A percentile compares a stretch with the other conserved stretches of the same genome.
These are phyloP conservation scores for Curvularia sp. DNA, from an alignment of 2,329 filamentous ascomycete genomes.

Conservation along the genomic window DNA sequence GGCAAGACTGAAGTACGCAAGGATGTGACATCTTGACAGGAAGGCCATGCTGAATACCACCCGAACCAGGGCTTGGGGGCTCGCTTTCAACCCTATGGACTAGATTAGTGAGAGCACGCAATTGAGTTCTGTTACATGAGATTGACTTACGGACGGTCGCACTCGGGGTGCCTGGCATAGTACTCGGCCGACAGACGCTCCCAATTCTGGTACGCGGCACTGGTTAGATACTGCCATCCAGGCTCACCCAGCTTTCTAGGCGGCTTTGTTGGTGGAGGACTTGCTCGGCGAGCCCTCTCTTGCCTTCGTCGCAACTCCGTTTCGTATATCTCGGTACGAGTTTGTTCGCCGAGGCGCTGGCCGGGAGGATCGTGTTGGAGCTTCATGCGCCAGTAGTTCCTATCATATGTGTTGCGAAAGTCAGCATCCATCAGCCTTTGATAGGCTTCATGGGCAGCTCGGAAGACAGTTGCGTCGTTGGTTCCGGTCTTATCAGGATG, in stretches of 20 bases:
- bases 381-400: slow-evolving; percentile 5
- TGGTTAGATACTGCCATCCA: slow-evolving; percentile 7
- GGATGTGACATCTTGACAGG: slow-evolving; percentile 21
- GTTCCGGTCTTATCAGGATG: slow-evolving; percentile 93
- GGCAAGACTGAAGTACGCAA: slow-evolving; percentile 11
- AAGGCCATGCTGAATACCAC: slow-evolving; percentile 15
- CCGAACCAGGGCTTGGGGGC: not conserved
- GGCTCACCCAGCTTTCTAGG: slow-evolving; percentile 5
- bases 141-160: slow-evolving; percentile 7
- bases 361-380: slow-evolving; percentile 3
- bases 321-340: slow-evolving; percentile 2
- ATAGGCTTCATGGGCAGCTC: slow-evolving; percentile 23
- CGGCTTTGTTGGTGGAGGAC: slow-evolving; percentile 19
- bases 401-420: slow-evolving; percentile 18
- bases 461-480: slow-evolving; percentile 18
- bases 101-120: not conserved
- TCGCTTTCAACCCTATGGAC: not conserved
- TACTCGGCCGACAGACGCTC: slow-evolving; percentile 4
- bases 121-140: not conserved
- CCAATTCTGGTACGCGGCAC: slow-evolving; percentile 15
- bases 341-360: slow-evolving; percentile 1
- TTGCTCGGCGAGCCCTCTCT: not conserved
- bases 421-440: slow-evolving; percentile 18
- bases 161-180: slow-evolving; percentile 13
- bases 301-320: slow-evolving; percentile 5